Evolutionary conservation across 1,284 basidiomycete genomes (phyloP).

Genomic region (Tilletia walkeri): DNA sequence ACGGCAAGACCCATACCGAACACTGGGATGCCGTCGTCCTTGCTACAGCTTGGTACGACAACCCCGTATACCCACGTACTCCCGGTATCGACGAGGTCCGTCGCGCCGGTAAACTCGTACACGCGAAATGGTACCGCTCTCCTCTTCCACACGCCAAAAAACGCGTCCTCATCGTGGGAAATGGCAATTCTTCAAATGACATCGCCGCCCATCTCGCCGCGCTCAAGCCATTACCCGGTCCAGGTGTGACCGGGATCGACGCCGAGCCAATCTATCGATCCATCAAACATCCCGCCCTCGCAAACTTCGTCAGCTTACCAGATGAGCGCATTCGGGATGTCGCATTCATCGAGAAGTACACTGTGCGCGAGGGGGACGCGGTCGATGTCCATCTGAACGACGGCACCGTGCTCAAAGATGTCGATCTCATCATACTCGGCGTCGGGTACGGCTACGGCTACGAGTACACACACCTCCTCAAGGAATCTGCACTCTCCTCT

Average conservation of each 20-base stretch:
- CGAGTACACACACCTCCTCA: conserved; percentile 36
- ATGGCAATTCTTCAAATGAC: conserved; percentile 47
- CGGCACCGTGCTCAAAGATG: conserved; percentile 28
- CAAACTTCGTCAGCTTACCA: conserved; percentile 34
- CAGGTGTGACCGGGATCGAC: background rate
- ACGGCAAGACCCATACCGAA: conserved; percentile 12
- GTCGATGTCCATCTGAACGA: conserved; percentile 34
- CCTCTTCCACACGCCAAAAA: conserved; percentile 1
- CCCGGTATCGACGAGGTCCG: conserved; percentile 30
- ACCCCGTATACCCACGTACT: conserved; percentile 36
- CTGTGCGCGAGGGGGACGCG: conserved; percentile 22
- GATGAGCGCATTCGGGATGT: conserved; percentile 43
- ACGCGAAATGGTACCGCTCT: conserved; percentile 46
- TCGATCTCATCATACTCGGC: conserved; percentile 38
- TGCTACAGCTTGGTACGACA: conserved; percentile 44
- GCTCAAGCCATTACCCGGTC: conserved; percentile 23
- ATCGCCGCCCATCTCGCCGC: conserved; percentile 42
- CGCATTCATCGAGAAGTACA: conserved; percentile 31
- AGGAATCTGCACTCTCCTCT: conserved; percentile 21
- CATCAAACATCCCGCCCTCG: conserved; percentile 25
- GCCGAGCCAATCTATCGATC: conserved; percentile 31
- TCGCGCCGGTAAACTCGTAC: conserved; percentile 27
- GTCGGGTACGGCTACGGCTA: conserved; percentile 38
- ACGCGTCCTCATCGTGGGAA: conserved; percentile 46
- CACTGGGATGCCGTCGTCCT: conserved; percentile 37